Conservation (phyloP, 2,329 filamentous ascomycete species). For the Aspergillus fructus region DNA sequence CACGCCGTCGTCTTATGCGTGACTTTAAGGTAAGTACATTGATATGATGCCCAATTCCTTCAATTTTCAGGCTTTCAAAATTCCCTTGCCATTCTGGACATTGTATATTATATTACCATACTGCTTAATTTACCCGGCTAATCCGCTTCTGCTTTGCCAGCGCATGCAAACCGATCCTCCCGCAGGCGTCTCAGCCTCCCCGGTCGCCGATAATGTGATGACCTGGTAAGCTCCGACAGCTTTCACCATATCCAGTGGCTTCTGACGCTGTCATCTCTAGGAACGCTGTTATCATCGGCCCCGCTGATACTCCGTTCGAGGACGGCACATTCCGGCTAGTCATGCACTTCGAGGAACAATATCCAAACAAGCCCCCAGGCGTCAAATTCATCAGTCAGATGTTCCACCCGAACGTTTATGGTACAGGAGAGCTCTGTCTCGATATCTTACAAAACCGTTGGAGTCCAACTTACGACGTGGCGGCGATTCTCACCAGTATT, state of each 20-base stretch:
- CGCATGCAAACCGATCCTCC: constrained; percentile 99
- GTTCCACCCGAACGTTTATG: constrained; percentile 99
- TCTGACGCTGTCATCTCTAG: constrained; percentile 47
- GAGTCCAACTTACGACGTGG: constrained; percentile 98
- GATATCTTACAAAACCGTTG: constrained; percentile 97
- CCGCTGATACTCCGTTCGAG: constrained; percentile 95
- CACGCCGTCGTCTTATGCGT: constrained; percentile 93
- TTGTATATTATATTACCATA: not conserved
- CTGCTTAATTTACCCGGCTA: constrained; percentile 14
- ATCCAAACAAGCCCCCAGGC: constrained; percentile 95
- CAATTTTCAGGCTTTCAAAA: not conserved
- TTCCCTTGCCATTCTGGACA: not conserved
- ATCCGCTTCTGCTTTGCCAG: constrained; percentile 47
- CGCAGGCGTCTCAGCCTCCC: constrained; percentile 92
- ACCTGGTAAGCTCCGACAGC: constrained; percentile 30
- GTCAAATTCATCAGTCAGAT: constrained; percentile 99
- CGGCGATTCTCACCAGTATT: constrained; percentile 93
- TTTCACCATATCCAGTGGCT: not conserved
- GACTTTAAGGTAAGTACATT: constrained; percentile 82
- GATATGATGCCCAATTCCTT: constrained; percentile 1
- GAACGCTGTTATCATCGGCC: constrained; percentile 98
- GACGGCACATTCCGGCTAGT: constrained; percentile 96
- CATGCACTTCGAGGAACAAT: constrained; percentile 99
- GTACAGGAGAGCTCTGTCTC: constrained; percentile 90
- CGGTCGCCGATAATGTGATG: constrained; percentile 64